These are phyloP conservation scores for Apiotrichum siamense DNA, from an alignment of 1,284 basidiomycete species.

Conservation along the genomic window DNA sequence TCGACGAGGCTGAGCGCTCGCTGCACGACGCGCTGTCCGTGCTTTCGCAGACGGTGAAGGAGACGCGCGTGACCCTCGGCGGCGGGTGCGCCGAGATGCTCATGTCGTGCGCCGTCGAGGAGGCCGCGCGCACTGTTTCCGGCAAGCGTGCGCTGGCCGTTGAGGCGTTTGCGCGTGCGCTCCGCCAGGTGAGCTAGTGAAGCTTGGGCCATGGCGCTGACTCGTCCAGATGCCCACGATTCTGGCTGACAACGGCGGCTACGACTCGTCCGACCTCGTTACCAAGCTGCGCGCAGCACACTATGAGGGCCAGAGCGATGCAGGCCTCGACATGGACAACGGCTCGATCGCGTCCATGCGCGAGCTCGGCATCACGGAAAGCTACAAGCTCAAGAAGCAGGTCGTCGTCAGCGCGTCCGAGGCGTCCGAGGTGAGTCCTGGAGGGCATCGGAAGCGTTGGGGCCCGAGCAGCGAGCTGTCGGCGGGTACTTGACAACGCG, in stretches of 20 bases:
- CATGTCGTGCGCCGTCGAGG: slow-evolving; percentile 92
- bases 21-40: slow-evolving; percentile 96
- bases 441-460: too few relatives aligned
- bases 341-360: slow-evolving; percentile 84
- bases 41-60: slow-evolving; percentile 94
- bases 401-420: slow-evolving; percentile 92
- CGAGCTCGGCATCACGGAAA: slow-evolving; percentile 83
- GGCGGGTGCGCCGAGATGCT: slow-evolving; percentile 98
- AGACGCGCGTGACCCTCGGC: slow-evolving; percentile 87
- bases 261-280: slow-evolving; percentile 94
- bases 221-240: slow-evolving; percentile 76
- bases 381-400: slow-evolving; percentile 94
- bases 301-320: slow-evolving; percentile 76
- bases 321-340: slow-evolving; percentile 89
- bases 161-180: slow-evolving; percentile 81
- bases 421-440: slow-evolving; percentile 80
- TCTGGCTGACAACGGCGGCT: slow-evolving; percentile 94
- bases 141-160: slow-evolving; percentile 96
- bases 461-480: too few relatives aligned
- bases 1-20: slow-evolving; percentile 97
- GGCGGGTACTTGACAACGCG: slow-evolving; percentile 74
- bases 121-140: slow-evolving; percentile 72
- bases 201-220: not conserved
- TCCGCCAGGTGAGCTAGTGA: slow-evolving; percentile 55
- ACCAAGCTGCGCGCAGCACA: slow-evolving; percentile 86